A percentile compares a stretch with the other conserved stretches of the same genome.
Evolutionary conservation across 495 filamentous ascomycete genomes (phyloP).

Genomic region (Aspergillus sparsus): DNA sequence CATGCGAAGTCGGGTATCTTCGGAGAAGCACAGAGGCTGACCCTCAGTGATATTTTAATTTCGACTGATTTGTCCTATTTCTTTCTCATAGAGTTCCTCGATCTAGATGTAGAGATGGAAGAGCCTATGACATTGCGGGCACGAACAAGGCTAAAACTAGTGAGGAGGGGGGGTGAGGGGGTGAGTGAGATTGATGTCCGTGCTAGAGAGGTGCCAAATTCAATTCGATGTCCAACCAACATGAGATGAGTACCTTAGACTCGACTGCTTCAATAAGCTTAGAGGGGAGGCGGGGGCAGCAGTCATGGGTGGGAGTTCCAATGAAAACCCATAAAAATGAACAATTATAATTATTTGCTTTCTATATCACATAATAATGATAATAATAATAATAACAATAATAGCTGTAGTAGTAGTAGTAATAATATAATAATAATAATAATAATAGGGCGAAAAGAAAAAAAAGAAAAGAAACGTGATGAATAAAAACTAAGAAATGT

Average conservation of each 20-base stretch:
- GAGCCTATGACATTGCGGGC: slow-evolving; percentile 19
- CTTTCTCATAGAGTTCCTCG: slow-evolving; percentile 10
- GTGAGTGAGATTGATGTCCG: slow-evolving; percentile 17
- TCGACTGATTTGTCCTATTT: slow-evolving; percentile 14
- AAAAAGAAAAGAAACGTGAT: neutral
- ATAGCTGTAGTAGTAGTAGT: too few species aligned
- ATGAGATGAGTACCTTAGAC: slow-evolving; percentile 5
- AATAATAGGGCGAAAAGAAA: slow-evolving; percentile 7
- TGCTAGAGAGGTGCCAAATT: slow-evolving; percentile 21
- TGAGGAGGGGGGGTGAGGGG: slow-evolving; percentile 13
- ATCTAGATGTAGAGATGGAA: slow-evolving; percentile 17
- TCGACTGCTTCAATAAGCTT: slow-evolving; percentile 16
- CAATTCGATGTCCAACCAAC: slow-evolving; percentile 10
- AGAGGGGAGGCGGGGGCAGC: neutral
- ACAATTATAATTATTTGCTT: too few species aligned
- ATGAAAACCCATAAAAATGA: too few species aligned
- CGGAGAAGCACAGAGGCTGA: slow-evolving; percentile 20
- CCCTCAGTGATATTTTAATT: slow-evolving; percentile 14
- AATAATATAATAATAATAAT: neutral
- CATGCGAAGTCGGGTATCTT: slow-evolving; percentile 22
- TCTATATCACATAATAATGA: too few species aligned
- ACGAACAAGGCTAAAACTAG: slow-evolving; percentile 18
- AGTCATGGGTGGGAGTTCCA: too few species aligned
- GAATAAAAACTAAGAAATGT: too few species aligned
- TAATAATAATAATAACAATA: too few species aligned